Evolutionary conservation across 1,284 basidiomycete genomes (phyloP).

Genomic region (Ceratobasidium sp.): DNA sequence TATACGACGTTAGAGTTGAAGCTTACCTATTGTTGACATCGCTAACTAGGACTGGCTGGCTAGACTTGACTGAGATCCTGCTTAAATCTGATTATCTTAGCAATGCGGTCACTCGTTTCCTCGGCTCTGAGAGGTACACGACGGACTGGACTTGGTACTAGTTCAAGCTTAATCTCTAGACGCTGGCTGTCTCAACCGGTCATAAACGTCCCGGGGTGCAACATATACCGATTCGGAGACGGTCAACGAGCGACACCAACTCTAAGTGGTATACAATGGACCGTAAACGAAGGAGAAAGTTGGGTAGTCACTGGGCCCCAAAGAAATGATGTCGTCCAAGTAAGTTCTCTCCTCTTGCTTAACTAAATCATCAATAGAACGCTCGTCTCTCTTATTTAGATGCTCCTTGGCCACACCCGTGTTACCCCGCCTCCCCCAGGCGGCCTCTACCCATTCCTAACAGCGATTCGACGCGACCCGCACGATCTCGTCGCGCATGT

Average conservation of each 20-base stretch:
- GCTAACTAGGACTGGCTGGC: too few relatives aligned
- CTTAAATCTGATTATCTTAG: too few relatives aligned
- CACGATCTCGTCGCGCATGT: conserved; percentile 72
- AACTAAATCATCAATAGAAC: conserved; percentile 17
- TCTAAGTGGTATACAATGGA: conserved; percentile 71
- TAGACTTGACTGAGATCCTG: too few relatives aligned
- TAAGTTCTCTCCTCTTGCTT: conserved; percentile 54
- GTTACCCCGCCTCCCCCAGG: conserved; percentile 72
- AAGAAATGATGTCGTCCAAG: conserved; percentile 72
- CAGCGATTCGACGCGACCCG: conserved; percentile 59
- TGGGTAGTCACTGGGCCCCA: conserved; percentile 76
- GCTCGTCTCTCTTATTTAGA: conserved; percentile 63
- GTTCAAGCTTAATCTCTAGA: background rate
- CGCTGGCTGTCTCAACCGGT: conserved; percentile 20
- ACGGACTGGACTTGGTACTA: background rate
- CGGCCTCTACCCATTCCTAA: conserved; percentile 81
- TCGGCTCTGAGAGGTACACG: background rate
- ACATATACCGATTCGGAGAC: conserved; percentile 40
- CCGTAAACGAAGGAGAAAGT: conserved; percentile 70
- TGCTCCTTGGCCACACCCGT: conserved; percentile 76
- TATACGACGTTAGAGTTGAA: background rate
- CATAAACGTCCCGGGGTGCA: conserved; percentile 29
- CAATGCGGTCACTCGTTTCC: too few relatives aligned
- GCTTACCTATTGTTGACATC: background rate
- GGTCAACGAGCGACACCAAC: conserved; percentile 57